Conservation (phyloP, 73 alveolate genomes). For the Tetrahymena elliotti region DNA sequence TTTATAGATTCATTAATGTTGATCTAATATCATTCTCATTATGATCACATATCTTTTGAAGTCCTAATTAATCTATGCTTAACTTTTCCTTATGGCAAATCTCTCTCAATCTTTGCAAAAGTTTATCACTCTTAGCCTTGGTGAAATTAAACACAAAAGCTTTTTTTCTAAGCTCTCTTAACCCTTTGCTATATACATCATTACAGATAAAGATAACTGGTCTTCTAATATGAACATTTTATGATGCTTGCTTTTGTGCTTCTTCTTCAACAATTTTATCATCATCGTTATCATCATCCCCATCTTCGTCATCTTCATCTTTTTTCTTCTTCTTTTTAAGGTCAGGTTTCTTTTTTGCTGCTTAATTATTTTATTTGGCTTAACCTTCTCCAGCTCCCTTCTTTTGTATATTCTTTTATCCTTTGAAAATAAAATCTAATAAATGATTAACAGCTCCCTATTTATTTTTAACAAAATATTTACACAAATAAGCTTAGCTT, state of each 20-base stretch:
- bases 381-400: not conserved
- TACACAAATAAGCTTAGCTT: no score
- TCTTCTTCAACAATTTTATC: not conserved
- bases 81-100: conserved; percentile 64
- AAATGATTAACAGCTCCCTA: not conserved
- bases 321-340: not conserved
- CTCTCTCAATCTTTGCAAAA: conserved; percentile 39
- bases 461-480: not conserved
- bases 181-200: conserved; percentile 67
- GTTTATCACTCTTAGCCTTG: conserved; percentile 54
- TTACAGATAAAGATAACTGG: conserved; percentile 79
- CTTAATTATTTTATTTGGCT: not conserved
- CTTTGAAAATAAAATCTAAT: not conserved
- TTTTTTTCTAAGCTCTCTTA: conserved; percentile 61
- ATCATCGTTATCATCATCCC: not conserved
- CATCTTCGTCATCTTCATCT: not conserved
- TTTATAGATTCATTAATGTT: not conserved
- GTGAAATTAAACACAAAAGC: conserved; percentile 63
- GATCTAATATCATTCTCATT: conserved; percentile 63
- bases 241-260: not conserved
- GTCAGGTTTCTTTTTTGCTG: not conserved
- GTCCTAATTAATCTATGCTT: conserved; percentile 48
- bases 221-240: conserved; percentile 39
- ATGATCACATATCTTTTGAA: conserved; percentile 51
- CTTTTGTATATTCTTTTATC: not conserved